Base-by-base conservation (phyloP, 2,329 filamentous ascomycete species). In the Exophiala oligosperma region DNA sequence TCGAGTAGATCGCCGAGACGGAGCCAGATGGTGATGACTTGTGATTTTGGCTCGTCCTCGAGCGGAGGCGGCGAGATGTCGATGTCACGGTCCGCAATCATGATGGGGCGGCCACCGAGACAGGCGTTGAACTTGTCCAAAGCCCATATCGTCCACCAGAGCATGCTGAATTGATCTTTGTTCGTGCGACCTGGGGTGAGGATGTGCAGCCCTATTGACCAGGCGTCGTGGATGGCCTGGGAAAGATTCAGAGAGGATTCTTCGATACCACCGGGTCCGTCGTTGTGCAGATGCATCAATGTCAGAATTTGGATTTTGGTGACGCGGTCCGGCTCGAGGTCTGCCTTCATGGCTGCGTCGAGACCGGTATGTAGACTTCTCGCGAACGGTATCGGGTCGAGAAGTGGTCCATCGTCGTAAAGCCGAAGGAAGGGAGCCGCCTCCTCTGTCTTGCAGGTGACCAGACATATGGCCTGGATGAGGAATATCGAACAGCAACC, bases 141-240 rank as follows among this genome's bases (percentile, higher is more conserved):
- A 2, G 71, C 71, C 74, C 74, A 76, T 40, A 76, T 60, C 24
- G 71, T 71, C 74, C 74, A 76, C 62, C 75, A 76, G 3, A 75
- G 63, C 52, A 65, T 62, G 14, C 65, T 66, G n/a, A 68, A 57
- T 24, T 70, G 63, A 53, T 73, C 72, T 24, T 60, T 66, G 1
- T 44, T 46, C 29, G 62, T 64, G 47, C 71, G 66, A 6, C 68
- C 70, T 4, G 74, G 72, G 17, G 71, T 70, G 54, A 73, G 67
- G 50, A 75, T 71, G 64, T 76, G 74, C 37, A 76, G 56, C 23
- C 73, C 74, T 40, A 68, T 64, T 3, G 73, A 74, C 60, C 74
- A 73, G 23, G 73, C 72, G 49, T 74, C 73, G 52, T 76, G 74
- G 44, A 76, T 74, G 9, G 74, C 74, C 57, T 73, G 70, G 17